phyloP scores from a whole-genome alignment of 345 rosid genomes.

The Dovyalis caffra region DNA sequence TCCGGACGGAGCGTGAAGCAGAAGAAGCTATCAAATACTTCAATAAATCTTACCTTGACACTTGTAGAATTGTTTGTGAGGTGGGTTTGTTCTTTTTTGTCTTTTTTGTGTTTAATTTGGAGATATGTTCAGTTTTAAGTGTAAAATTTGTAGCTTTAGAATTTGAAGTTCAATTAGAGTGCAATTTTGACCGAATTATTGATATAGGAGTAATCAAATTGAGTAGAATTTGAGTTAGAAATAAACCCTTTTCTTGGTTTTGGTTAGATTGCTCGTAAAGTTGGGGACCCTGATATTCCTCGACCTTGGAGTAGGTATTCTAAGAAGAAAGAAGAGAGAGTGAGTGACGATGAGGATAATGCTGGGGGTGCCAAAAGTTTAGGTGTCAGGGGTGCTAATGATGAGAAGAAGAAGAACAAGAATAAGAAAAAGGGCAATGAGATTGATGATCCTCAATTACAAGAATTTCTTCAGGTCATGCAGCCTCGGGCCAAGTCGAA shows the following conservation, averaged over 20 bases:
- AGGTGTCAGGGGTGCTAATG: conserved; percentile 19
- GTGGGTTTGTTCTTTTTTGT: conserved; percentile 46
- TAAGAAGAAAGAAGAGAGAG: conserved; percentile 41
- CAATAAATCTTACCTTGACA: conserved; percentile 62
- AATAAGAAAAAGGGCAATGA: conserved; percentile 25
- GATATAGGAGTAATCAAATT: neutral
- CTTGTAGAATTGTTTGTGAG: conserved; percentile 72
- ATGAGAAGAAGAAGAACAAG: conserved; percentile 29
- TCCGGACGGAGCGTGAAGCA: conserved; percentile 68
- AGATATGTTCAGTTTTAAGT: neutral
- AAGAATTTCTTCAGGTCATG: conserved; percentile 82
- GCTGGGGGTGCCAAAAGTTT: conserved; percentile 19
- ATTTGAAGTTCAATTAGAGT: neutral
- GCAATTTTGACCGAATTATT: neutral
- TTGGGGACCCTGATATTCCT: conserved; percentile 67
- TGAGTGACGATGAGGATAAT: conserved; percentile 19
- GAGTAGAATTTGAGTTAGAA: neutral
- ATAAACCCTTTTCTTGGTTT: neutral
- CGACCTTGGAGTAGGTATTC: conserved; percentile 89
- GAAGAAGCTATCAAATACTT: conserved; percentile 76
- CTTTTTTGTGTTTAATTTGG: neutral
- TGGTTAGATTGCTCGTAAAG: conserved; percentile 63
- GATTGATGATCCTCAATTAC: conserved; percentile 45
- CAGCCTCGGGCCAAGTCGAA: conserved; percentile 68
- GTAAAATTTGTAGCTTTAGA: neutral